A percentile compares a stretch with the other conserved stretches of the same genome.
Evolutionary conservation across 2,329 filamentous ascomycete species (phyloP).

Genomic region (Myriosclerotinia scirpicola): DNA sequence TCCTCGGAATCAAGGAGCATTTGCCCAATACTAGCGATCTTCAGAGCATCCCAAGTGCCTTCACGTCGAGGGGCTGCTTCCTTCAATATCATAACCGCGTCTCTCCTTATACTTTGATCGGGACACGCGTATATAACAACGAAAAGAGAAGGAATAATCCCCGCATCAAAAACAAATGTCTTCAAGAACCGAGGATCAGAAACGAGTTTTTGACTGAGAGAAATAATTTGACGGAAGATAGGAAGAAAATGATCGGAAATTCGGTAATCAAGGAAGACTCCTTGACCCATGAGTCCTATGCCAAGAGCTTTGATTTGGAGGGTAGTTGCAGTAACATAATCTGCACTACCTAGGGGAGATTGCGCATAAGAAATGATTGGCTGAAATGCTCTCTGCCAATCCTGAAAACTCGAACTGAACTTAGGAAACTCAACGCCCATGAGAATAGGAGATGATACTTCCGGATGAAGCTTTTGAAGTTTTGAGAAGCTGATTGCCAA

Average conservation of each 20-base stretch:
- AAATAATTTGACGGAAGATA: constrained; percentile 28
- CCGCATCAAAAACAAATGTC: constrained; percentile 33
- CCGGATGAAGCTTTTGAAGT: constrained; percentile 20
- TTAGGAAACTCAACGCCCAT: constrained; percentile 21
- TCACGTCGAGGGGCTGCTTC: constrained; percentile 28
- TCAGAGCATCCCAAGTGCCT: constrained; percentile 30
- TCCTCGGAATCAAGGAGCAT: constrained; percentile 22
- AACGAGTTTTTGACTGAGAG: constrained; percentile 24
- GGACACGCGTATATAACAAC: constrained; percentile 28
- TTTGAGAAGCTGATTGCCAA: constrained; percentile 22
- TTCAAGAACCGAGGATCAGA: constrained; percentile 27
- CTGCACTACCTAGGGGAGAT: constrained; percentile 13
- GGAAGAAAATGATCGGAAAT: constrained; percentile 20
- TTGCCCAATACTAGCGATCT: constrained; percentile 26
- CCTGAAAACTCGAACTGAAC: constrained; percentile 25
- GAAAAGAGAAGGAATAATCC: constrained; percentile 31
- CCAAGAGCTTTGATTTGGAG: constrained; percentile 26
- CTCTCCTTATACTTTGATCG: constrained; percentile 25
- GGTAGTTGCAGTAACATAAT: constrained; percentile 29
- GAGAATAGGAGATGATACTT: constrained; percentile 21
- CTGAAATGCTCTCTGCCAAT: constrained; percentile 30
- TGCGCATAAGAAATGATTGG: constrained; percentile 25
- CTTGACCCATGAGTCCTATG: constrained; percentile 26
- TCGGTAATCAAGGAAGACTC: constrained; percentile 19
- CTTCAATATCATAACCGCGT: constrained; percentile 30